Conservation (phyloP, 1,139 yeast species). For the Eremothecium sinecaudum region DNA sequence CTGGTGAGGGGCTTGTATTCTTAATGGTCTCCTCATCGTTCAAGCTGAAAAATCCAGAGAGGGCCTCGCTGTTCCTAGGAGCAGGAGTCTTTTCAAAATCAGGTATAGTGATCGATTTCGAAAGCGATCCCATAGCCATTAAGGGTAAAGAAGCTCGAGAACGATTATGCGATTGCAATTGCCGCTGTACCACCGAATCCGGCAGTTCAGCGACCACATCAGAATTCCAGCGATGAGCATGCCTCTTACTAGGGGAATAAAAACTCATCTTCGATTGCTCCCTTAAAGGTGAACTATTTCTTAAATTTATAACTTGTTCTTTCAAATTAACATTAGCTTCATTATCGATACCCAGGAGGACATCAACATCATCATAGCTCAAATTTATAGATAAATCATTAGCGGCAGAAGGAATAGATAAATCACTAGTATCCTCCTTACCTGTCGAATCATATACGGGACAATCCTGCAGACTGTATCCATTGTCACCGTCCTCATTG, state of each 20-base stretch:
- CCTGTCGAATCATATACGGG: conserved; percentile 6
- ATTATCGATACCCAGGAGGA: conserved; percentile 25
- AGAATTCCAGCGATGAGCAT: background rate
- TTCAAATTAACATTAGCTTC: conserved; percentile 29
- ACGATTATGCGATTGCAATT: background rate
- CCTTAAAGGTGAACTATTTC: conserved; percentile 6
- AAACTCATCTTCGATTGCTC: too few species aligned
- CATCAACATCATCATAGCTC: conserved; percentile 17
- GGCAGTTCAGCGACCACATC: background rate
- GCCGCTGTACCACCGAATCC: background rate
- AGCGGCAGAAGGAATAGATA: conserved; percentile 24
- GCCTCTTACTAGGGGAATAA: too few species aligned
- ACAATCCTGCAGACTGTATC: background rate
- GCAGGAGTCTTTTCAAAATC: conserved; percentile 18
- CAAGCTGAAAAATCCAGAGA: conserved; percentile 22
- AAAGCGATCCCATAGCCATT: conserved; percentile 23
- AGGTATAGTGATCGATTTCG: conserved; percentile 24
- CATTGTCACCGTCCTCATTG: conserved; percentile 6
- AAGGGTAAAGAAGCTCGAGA: conserved; percentile 11
- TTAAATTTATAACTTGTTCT: conserved; percentile 24
- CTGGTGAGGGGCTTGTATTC: conserved; percentile 3
- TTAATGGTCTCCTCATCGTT: conserved; percentile 10
- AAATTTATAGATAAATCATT: conserved; percentile 25
- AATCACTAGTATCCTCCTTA: conserved; percentile 10
- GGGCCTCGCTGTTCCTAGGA: conserved; percentile 14